These are phyloP conservation scores for Marasmius fiardii DNA, from an alignment of 1,284 basidiomycete species.

Conservation along the genomic window DNA sequence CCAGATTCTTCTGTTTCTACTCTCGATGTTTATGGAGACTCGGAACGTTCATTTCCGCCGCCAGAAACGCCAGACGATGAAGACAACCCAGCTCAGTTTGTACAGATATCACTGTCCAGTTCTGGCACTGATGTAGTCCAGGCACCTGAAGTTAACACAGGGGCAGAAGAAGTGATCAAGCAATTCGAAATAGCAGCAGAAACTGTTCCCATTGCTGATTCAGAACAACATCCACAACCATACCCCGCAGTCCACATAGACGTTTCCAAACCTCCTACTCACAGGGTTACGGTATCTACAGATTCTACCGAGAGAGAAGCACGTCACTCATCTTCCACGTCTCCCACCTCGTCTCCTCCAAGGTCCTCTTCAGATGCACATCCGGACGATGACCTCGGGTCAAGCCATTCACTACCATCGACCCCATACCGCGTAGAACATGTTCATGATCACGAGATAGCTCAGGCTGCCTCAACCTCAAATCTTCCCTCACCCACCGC, in stretches of 20 bases:
- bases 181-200: background rate
- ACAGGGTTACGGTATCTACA: slow-evolving; percentile 21
- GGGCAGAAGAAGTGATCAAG: background rate
- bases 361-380: slow-evolving; percentile 8
- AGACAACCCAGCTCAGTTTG: slow-evolving; percentile 35
- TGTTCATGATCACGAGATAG: slow-evolving; percentile 5
- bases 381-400: slow-evolving; percentile 12
- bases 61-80: slow-evolving; percentile 27
- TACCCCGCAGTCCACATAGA: slow-evolving; percentile 49
- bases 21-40: slow-evolving; percentile 40
- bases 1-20: slow-evolving; percentile 50
- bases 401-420: slow-evolving; percentile 8
- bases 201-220: slow-evolving; percentile 3
- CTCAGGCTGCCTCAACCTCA: slow-evolving; percentile 13
- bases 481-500: slow-evolving; percentile 13
- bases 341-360: slow-evolving; percentile 9
- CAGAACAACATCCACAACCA: slow-evolving; percentile 18
- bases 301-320: slow-evolving; percentile 8
- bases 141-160: background rate
- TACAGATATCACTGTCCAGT: slow-evolving; percentile 39
- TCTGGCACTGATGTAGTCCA: slow-evolving; percentile 6
- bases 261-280: slow-evolving; percentile 31
- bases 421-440: slow-evolving; percentile 12
- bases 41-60: slow-evolving; percentile 19
- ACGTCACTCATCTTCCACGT: background rate